These are phyloP conservation scores for Krasilnikovozyma curviuscula DNA, from an alignment of 768 basidiomycete species.

Conservation along the genomic window DNA sequence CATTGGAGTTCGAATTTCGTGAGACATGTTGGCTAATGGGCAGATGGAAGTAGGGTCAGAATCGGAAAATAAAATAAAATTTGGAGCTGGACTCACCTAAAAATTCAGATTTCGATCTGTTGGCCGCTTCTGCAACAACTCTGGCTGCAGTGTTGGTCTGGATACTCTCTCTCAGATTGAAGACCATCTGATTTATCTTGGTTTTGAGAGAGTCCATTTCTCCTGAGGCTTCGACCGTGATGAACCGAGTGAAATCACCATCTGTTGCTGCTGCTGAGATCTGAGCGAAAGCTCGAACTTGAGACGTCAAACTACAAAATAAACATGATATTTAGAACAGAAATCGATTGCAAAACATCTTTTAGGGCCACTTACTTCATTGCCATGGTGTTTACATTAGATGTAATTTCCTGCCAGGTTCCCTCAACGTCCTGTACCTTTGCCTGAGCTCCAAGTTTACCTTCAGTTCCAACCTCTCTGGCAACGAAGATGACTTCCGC, in stretches of 20 bases:
- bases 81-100: no score
- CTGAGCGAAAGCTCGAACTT: conserved; percentile 96
- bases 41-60: no score
- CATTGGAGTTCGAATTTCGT: conserved; percentile 69
- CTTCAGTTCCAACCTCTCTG: conserved; percentile 90
- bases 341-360: neutral
- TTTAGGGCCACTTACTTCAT: conserved; percentile 1
- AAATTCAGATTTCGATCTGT: conserved; percentile 91
- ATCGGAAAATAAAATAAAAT: no score
- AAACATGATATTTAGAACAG: neutral
- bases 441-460: conserved; percentile 94
- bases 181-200: conserved; percentile 73
- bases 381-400: conserved; percentile 93
- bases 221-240: conserved; percentile 93
- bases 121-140: conserved; percentile 94
- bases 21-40: conserved; percentile 97
- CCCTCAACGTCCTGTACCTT: conserved; percentile 93
- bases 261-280: conserved; percentile 97
- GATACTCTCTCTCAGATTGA: conserved; percentile 83
- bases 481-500: conserved; percentile 86
- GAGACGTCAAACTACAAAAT: conserved; percentile 46
- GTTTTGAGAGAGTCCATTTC: conserved; percentile 99
- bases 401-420: conserved; percentile 95
- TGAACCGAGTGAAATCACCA: conserved; percentile 95
- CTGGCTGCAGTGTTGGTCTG: conserved; percentile 97